A percentile compares a stretch with the other conserved stretches of the same genome.
These are phyloP conservation scores for Curvularia sp. DNA, from an alignment of 2,329 filamentous ascomycete genomes.

Conservation along the genomic window DNA sequence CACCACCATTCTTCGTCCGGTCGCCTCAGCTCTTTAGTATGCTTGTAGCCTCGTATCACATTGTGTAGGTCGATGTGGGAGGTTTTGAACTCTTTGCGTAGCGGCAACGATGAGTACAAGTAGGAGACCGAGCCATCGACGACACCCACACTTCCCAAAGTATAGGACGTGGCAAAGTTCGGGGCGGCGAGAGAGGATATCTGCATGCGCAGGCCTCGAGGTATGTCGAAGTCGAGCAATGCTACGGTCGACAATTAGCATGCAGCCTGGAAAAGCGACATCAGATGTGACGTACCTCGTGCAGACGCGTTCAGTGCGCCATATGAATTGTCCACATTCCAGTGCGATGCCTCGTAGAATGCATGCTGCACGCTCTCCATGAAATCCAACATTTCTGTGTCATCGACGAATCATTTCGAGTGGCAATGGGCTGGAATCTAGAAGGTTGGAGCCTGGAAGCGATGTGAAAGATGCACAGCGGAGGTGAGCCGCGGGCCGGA, in stretches of 20 bases:
- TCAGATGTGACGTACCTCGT: constrained; percentile 64
- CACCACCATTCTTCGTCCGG: constrained; percentile 61
- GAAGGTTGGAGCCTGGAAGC: constrained; percentile 12
- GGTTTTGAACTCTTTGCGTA: constrained; percentile 73
- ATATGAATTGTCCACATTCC: constrained; percentile 93
- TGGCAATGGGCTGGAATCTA: constrained; percentile 4
- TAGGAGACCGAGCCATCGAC: constrained; percentile 98
- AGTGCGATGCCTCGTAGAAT: constrained; percentile 85
- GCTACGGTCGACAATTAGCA: constrained; percentile 58
- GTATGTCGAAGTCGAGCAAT: constrained; percentile 86
- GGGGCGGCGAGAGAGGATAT: constrained; percentile 90
- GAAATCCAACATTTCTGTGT: constrained; percentile 81
- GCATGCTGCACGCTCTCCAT: constrained; percentile 96
- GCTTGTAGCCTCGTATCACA: constrained; percentile 82
- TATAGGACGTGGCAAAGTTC: constrained; percentile 94
- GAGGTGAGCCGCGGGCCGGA: constrained; percentile 36
- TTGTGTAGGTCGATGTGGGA: constrained; percentile 77
- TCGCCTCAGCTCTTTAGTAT: constrained; percentile 70
- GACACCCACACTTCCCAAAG: constrained; percentile 84
- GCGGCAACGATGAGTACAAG: constrained; percentile 86
- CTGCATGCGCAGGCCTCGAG: constrained; percentile 81
- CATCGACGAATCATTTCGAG: constrained; percentile 34
- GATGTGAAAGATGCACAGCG: constrained; percentile 16
- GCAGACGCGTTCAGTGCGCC: constrained; percentile 83
- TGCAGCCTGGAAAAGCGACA: constrained; percentile 13